phyloP scores from a whole-genome alignment of 371 early-diverging fungal genomes.

The Racocetra persica region DNA sequence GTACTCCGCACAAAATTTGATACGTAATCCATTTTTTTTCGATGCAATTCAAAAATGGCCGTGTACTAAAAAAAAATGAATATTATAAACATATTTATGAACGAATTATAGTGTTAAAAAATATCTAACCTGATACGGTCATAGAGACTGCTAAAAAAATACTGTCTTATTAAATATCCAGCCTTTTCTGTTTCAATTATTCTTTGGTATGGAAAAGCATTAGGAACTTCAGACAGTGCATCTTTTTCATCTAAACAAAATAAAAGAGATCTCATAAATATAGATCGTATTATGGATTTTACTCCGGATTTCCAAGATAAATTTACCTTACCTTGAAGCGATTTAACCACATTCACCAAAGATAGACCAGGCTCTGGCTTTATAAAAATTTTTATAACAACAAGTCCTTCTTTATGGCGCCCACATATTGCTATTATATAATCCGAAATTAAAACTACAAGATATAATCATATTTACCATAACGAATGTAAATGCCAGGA shows the following conservation, averaged over 20 bases:
- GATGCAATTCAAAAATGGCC: slow-evolving; percentile 84
- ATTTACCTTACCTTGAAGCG: slow-evolving; percentile 26
- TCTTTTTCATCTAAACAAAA: slow-evolving; percentile 66
- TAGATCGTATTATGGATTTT: no score
- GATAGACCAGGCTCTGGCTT: slow-evolving; percentile 75
- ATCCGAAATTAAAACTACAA: no score
- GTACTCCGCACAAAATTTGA: slow-evolving; percentile 82
- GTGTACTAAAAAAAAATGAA: slow-evolving; percentile 68
- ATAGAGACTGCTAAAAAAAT: slow-evolving; percentile 87
- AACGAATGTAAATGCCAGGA: slow-evolving; percentile 83
- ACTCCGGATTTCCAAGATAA: no score
- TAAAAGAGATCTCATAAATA: not conserved
- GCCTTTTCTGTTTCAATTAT: slow-evolving; percentile 91
- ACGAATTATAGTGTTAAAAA: not conserved
- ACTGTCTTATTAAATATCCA: slow-evolving; percentile 88
- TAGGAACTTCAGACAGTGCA: slow-evolving; percentile 70
- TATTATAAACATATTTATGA: not conserved
- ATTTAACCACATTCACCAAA: slow-evolving; percentile 13
- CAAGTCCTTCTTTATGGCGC: slow-evolving; percentile 74
- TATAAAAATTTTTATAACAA: slow-evolving; percentile 92
- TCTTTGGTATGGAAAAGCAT: slow-evolving; percentile 79
- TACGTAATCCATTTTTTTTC: slow-evolving; percentile 96
- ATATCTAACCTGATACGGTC: slow-evolving; percentile 86
- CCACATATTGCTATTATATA: slow-evolving; percentile 53
- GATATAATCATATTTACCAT: slow-evolving; percentile 55